Evolutionary conservation across 1,139 yeast genomes (phyloP).

Genomic region (Blastobotrys arbuscula): DNA sequence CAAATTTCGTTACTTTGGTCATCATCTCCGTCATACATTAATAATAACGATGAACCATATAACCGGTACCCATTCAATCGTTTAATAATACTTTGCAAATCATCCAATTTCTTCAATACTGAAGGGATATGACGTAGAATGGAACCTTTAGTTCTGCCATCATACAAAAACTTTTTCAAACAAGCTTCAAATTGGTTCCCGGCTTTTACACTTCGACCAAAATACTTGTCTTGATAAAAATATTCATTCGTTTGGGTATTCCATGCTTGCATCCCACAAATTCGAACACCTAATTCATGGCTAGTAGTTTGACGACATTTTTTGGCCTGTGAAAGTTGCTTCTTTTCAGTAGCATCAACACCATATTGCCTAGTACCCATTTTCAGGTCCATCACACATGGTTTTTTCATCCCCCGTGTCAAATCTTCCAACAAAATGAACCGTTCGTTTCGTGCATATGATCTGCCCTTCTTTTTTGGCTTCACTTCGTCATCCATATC

Average conservation of each 20-base stretch:
- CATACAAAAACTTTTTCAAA: conserved; percentile 69
- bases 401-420: conserved; percentile 72
- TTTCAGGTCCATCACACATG: conserved; percentile 90
- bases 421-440: conserved; percentile 89
- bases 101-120: conserved; percentile 54
- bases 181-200: conserved; percentile 76
- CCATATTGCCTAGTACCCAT: conserved; percentile 99
- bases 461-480: conserved; percentile 10
- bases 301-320: conserved; percentile 84
- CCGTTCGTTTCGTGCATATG: conserved; percentile 52
- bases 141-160: conserved; percentile 56
- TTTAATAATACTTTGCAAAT: conserved; percentile 50
- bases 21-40: conserved; percentile 64
- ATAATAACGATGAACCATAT: conserved; percentile 82
- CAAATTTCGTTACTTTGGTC: conserved; percentile 30
- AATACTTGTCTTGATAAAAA: conserved; percentile 80
- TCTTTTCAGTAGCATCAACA: conserved; percentile 71
- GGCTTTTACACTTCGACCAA: conserved; percentile 71
- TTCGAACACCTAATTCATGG: conserved; percentile 75
- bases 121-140: conserved; percentile 64
- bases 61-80: conserved; percentile 73
- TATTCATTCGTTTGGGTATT: conserved; percentile 44
- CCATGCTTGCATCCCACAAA: conserved; percentile 94
- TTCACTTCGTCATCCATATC: conserved; percentile 23
- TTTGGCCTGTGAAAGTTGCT: conserved; percentile 71